A percentile compares a stretch with the other conserved stretches of the same genome.
Conservation (phyloP, 495 filamentous ascomycete genomes). For the Neurospora africana region DNA sequence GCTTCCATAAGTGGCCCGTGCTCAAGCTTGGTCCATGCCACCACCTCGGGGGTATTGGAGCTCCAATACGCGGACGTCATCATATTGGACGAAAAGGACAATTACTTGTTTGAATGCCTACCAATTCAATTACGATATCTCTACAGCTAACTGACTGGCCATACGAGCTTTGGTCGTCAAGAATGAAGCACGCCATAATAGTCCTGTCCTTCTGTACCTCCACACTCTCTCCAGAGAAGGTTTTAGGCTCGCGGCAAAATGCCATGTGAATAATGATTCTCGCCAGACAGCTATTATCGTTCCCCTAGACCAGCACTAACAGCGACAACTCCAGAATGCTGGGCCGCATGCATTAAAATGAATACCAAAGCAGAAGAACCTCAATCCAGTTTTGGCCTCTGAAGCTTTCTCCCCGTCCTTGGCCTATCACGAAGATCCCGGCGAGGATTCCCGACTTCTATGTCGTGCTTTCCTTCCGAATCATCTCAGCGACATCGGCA, state of each 20-base stretch:
- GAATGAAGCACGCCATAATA: background rate
- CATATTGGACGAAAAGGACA: background rate
- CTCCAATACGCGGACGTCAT: background rate
- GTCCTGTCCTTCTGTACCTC: background rate
- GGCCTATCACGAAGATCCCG: background rate
- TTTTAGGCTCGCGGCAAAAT: background rate
- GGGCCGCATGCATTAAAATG: background rate
- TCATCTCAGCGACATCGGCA: constrained; percentile 71
- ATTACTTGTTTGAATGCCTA: background rate
- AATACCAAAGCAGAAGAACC: background rate
- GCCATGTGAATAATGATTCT: background rate
- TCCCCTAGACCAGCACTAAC: background rate
- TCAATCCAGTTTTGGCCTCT: background rate
- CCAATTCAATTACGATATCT: background rate
- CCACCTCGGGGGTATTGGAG: background rate
- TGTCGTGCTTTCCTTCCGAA: constrained; percentile 41
- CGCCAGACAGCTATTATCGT: background rate
- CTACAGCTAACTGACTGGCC: background rate
- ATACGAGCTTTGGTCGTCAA: background rate
- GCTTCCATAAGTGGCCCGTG: background rate
- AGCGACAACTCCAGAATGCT: background rate
- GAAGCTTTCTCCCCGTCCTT: background rate
- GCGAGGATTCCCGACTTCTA: background rate
- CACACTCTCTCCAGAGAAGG: background rate
- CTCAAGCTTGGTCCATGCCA: background rate